These are phyloP conservation scores for Atkinsonella hypoxylon DNA, from an alignment of 2,329 filamentous ascomycete genomes.

Conservation along the genomic window DNA sequence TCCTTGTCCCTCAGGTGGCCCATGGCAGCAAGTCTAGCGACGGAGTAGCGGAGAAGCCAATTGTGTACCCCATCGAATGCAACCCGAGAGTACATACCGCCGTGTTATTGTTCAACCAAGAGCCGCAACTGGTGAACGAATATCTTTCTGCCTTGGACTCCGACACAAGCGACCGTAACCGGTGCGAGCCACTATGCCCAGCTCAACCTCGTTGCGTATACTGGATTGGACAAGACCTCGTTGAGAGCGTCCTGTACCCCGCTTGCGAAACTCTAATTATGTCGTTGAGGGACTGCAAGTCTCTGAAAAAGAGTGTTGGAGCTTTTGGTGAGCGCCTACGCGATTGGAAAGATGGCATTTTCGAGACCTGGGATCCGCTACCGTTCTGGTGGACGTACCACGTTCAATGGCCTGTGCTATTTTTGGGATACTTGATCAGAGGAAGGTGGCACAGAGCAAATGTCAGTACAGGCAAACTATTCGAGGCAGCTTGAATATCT, in stretches of 20 bases:
- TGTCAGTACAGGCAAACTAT: slow-evolving; percentile 44
- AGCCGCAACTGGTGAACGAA: slow-evolving; percentile 32
- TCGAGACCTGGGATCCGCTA: slow-evolving; percentile 40
- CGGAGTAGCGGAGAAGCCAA: neutral
- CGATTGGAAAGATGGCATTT: slow-evolving; percentile 43
- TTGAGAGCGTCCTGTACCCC: slow-evolving; percentile 36
- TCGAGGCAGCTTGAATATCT: slow-evolving; percentile 10
- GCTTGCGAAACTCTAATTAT: slow-evolving; percentile 21
- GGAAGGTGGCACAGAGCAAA: slow-evolving; percentile 54
- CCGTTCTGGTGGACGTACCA: slow-evolving; percentile 47
- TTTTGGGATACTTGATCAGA: slow-evolving; percentile 30
- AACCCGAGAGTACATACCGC: slow-evolving; percentile 61
- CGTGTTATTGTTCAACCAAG: slow-evolving; percentile 44
- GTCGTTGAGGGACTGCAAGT: slow-evolving; percentile 8
- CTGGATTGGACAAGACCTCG: slow-evolving; percentile 57
- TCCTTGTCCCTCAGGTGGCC: neutral
- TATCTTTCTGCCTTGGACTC: slow-evolving; percentile 38
- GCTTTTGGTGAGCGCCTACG: slow-evolving; percentile 25
- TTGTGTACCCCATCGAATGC: slow-evolving; percentile 56
- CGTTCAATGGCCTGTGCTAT: slow-evolving; percentile 41
- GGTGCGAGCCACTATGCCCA: slow-evolving; percentile 14
- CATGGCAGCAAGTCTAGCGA: slow-evolving; percentile 9
- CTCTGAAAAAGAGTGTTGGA: slow-evolving; percentile 6
- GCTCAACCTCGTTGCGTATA: slow-evolving; percentile 28
- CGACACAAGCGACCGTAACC: slow-evolving; percentile 3